Conservation (phyloP, 2,329 filamentous ascomycete species). For the Exutisphaerella laricina region DNA sequence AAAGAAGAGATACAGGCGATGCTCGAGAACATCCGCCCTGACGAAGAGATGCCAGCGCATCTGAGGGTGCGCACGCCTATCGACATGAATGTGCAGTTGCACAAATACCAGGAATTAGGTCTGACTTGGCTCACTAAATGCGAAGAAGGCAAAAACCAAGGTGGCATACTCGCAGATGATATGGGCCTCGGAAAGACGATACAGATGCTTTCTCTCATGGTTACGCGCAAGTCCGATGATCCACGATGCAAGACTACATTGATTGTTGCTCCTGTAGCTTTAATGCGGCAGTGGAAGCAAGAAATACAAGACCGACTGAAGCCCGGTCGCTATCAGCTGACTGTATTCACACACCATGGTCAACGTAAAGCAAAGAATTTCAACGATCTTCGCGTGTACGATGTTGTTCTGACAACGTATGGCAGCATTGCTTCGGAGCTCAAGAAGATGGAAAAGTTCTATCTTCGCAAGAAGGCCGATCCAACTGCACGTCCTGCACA, state of each 20-base stretch:
- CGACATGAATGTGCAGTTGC: slow-evolving; percentile 62
- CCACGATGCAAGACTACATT: slow-evolving; percentile 65
- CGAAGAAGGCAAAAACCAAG: slow-evolving; percentile 65
- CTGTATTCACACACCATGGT: slow-evolving; percentile 65
- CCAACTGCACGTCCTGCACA: slow-evolving; percentile 34
- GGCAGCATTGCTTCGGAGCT: slow-evolving; percentile 64
- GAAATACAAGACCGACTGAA: slow-evolving; percentile 70
- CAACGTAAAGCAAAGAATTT: slow-evolving; percentile 53
- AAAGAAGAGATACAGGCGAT: slow-evolving; percentile 65
- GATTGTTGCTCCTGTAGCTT: slow-evolving; percentile 71
- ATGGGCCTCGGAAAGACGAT: slow-evolving; percentile 86
- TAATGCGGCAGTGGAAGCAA: slow-evolving; percentile 78
- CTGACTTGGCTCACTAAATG: slow-evolving; percentile 70
- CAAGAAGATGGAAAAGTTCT: slow-evolving; percentile 53
- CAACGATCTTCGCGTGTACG: slow-evolving; percentile 57
- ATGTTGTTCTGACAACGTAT: slow-evolving; percentile 75
- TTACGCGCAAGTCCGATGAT: slow-evolving; percentile 58
- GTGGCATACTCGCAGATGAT: slow-evolving; percentile 71
- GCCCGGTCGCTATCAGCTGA: slow-evolving; percentile 49
- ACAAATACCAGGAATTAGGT: slow-evolving; percentile 76
- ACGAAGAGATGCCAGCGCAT: slow-evolving; percentile 49
- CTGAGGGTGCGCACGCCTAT: slow-evolving; percentile 64
- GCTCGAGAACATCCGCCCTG: slow-evolving; percentile 66
- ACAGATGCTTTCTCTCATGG: slow-evolving; percentile 71
- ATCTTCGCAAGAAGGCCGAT: slow-evolving; percentile 46